Conservation (phyloP, 2,329 filamentous ascomycete species). For the Fusarium concolor region DNA sequence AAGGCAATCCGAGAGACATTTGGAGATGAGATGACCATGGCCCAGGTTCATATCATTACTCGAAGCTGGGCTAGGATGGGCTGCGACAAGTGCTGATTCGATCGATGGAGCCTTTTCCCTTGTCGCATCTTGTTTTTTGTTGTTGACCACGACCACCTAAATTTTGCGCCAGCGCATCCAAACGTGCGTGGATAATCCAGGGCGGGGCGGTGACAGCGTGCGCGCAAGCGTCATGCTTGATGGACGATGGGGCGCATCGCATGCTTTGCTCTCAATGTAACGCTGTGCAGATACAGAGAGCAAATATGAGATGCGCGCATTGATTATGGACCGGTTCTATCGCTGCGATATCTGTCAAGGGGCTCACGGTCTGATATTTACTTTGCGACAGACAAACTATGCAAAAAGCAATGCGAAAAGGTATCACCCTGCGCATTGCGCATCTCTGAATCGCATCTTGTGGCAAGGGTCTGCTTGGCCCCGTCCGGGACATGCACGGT, state of each 20-base stretch:
- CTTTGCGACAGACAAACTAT: neutral
- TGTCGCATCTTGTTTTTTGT: conserved; percentile 45
- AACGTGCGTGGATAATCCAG: conserved; percentile 44
- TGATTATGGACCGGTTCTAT: conserved; percentile 21
- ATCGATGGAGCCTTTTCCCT: conserved; percentile 28
- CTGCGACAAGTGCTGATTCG: conserved; percentile 45
- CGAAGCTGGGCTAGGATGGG: conserved; percentile 29
- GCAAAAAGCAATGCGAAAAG: conserved; percentile 1
- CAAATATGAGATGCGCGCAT: conserved; percentile 30
- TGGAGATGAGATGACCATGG: conserved; percentile 37
- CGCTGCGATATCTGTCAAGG: neutral
- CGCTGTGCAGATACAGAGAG: conserved; percentile 25
- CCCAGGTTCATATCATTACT: conserved; percentile 11
- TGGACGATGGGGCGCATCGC: conserved; percentile 45
- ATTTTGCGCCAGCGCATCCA: conserved; percentile 46
- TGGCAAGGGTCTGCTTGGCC: conserved; percentile 41
- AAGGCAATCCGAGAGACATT: conserved; percentile 16
- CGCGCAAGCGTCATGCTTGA: conserved; percentile 48
- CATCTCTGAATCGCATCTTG: conserved; percentile 40
- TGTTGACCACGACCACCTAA: conserved; percentile 38
- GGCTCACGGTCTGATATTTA: neutral
- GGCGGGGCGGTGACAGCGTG: conserved; percentile 48
- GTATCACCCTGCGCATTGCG: conserved; percentile 29
- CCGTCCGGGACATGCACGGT: conserved; percentile 34
- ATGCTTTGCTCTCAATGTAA: conserved; percentile 40